phyloP scores from a whole-genome alignment of 164 flowering plant genomes.

The grape (Vitis vinifera) region ASM3070453v1 NC_081820.1:24335501-24336000 shows the following conservation, averaged over 20 bases:
- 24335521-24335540: conserved; percentile 91
- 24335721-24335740: conserved; percentile 44
- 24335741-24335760: conserved; percentile 26
- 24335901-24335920: conserved; percentile 71
- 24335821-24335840: conserved; percentile 79
- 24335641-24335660: conserved; percentile 48
- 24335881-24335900: conserved; percentile 71
- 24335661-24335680: conserved; percentile 38
- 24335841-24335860: conserved; percentile 75
- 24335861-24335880: conserved; percentile 79
- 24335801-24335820: conserved; percentile 89
- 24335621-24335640: conserved; percentile 52
- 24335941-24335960: conserved; percentile 68
- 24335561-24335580: conserved; percentile 91
- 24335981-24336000: conserved; percentile 86
- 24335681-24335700: conserved; percentile 32
- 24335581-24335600: conserved; percentile 61
- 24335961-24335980: conserved; percentile 70
- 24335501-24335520: conserved; percentile 93
- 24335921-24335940: conserved; percentile 76
- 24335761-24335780: conserved; percentile 54
- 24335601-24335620: conserved; percentile 67
- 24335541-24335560: conserved; percentile 90
- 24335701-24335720: conserved; percentile 39
- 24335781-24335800: conserved; percentile 81